A percentile compares a stretch with the other conserved stretches of the same genome.
These are phyloP conservation scores for Melampsora larici-populina DNA, from an alignment of 1,284 basidiomycete species.

Conservation along the genomic window DNA sequence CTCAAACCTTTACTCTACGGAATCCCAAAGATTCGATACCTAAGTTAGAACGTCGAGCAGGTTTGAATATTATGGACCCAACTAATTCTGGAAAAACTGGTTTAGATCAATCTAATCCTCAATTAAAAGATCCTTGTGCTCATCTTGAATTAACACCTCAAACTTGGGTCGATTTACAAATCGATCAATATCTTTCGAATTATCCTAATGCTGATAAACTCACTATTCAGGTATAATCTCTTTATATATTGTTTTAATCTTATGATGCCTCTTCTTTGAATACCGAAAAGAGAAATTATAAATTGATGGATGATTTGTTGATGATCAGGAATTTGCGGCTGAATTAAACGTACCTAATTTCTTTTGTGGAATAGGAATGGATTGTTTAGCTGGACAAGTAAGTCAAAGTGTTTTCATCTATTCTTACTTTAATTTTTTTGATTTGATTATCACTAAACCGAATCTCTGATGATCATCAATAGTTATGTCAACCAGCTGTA, in stretches of 20 bases:
- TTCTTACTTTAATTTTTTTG: neutral
- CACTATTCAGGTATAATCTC: constrained; percentile 8
- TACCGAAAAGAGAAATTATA: neutral
- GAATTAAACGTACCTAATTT: constrained; percentile 24
- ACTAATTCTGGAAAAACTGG: neutral
- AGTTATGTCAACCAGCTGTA: constrained; percentile 39
- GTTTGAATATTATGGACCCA: neutral
- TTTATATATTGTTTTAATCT: neutral
- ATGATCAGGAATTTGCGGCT: constrained; percentile 30
- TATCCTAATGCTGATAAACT: constrained; percentile 29
- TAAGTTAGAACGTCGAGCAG: neutral
- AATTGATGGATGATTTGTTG: neutral
- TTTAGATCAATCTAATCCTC: neutral
- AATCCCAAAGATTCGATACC: too few relatives aligned
- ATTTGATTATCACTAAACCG: neutral
- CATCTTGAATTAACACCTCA: constrained; percentile 4
- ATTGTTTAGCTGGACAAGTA: constrained; percentile 23
- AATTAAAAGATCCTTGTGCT: constrained; percentile 13
- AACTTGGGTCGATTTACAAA: constrained; percentile 24
- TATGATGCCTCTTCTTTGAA: neutral
- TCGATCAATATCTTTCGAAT: constrained; percentile 24
- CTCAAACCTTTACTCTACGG: too few relatives aligned
- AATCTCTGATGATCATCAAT: neutral
- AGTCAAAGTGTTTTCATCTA: neutral
- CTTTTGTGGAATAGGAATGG: constrained; percentile 24